A percentile compares a stretch with the other conserved stretches of the same genome.
Conservation (phyloP, 352 stramenopile genomes). For the Pythium monospermum region DNA sequence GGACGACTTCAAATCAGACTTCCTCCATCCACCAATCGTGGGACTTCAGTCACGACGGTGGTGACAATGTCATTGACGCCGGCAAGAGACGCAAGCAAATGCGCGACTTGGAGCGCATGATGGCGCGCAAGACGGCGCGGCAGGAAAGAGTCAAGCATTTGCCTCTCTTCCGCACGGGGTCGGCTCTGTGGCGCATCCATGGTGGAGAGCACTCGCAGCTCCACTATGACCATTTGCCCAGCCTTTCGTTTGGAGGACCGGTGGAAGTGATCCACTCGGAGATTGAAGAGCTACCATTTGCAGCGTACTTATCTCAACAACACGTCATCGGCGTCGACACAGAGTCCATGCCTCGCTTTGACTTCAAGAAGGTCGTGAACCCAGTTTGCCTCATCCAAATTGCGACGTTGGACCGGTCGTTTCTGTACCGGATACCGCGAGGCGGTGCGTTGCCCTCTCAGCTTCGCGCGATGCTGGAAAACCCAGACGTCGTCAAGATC, state of each 20-base stretch:
- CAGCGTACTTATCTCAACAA: conserved; percentile 46
- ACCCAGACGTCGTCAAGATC: conserved; percentile 64
- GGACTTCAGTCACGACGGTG: background rate
- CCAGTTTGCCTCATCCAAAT: conserved; percentile 79
- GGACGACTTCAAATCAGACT: background rate
- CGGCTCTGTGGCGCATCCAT: conserved; percentile 42
- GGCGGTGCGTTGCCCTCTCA: conserved; percentile 45
- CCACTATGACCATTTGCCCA: conserved; percentile 48
- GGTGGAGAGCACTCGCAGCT: conserved; percentile 35
- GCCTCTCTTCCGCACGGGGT: conserved; percentile 63
- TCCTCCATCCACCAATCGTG: background rate
- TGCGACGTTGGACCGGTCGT: conserved; percentile 65
- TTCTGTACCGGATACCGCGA: conserved; percentile 65
- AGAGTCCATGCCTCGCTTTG: conserved; percentile 70
- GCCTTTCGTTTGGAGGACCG: conserved; percentile 39
- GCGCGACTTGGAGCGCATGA: conserved; percentile 49
- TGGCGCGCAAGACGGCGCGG: conserved; percentile 43
- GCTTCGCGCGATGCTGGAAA: conserved; percentile 51
- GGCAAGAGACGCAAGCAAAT: conserved; percentile 14
- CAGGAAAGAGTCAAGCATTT: conserved; percentile 53
- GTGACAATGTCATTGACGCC: background rate
- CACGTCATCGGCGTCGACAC: conserved; percentile 64
- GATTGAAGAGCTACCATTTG: conserved; percentile 45
- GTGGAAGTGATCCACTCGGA: conserved; percentile 63
- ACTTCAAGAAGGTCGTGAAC: conserved; percentile 46